These are phyloP conservation scores for Aspergillus ibericus DNA, from an alignment of 2,329 filamentous ascomycete species.

Conservation along the genomic window DNA sequence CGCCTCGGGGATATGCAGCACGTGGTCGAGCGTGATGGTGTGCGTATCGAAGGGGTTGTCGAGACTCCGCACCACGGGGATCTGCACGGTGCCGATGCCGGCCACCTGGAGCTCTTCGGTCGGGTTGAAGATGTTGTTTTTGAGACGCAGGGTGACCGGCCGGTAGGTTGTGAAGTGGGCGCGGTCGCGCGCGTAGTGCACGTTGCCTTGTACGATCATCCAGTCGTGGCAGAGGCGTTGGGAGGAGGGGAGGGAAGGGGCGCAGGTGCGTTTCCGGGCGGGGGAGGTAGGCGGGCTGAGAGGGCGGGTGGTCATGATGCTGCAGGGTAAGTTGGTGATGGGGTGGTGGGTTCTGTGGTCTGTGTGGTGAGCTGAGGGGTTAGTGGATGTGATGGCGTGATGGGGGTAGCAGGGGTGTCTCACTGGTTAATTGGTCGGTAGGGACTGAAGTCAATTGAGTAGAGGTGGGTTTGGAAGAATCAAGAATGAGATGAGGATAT, in stretches of 20 bases:
- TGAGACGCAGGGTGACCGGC: constrained; percentile 19
- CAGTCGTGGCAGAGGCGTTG: constrained; percentile 38
- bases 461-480: not conserved
- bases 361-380: too few relatives aligned
- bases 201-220: constrained; percentile 31
- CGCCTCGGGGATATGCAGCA: constrained; percentile 37
- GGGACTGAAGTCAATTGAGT: not conserved
- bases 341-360: not conserved
- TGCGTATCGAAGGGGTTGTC: constrained; percentile 20
- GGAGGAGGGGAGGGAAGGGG: constrained; percentile 28
- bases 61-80: constrained; percentile 25
- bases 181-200: constrained; percentile 35
- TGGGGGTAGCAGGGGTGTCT: too few relatives aligned
- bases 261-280: not conserved
- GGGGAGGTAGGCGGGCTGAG: not conserved
- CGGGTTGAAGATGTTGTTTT: constrained; percentile 25
- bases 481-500: not conserved
- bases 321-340: too few relatives aligned
- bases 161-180: constrained; percentile 33
- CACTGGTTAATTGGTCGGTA: not conserved
- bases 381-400: not conserved
- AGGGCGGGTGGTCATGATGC: not conserved
- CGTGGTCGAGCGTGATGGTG: constrained; percentile 31
- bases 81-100: constrained; percentile 35
- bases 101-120: constrained; percentile 27